These are phyloP conservation scores for Penicillium canariense DNA, from an alignment of 495 filamentous ascomycete genomes.

Conservation along the genomic window DNA sequence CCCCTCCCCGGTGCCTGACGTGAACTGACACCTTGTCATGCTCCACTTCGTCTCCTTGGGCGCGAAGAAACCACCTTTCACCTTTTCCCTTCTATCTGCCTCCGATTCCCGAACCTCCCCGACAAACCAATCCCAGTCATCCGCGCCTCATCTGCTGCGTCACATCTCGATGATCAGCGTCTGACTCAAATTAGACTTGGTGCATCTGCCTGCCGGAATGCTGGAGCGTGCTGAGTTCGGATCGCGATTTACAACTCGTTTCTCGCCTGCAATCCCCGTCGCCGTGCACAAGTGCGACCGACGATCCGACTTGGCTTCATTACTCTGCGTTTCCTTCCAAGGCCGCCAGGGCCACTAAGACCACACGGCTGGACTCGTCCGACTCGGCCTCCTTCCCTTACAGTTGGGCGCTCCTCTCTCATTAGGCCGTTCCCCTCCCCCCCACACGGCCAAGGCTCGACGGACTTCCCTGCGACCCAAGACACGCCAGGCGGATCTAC, in stretches of 20 bases:
- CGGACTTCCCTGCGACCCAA: not conserved
- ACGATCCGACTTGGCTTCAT: slow-evolving; percentile 30
- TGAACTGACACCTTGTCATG: not conserved
- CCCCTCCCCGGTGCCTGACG: not conserved
- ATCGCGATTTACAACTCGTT: slow-evolving; percentile 18
- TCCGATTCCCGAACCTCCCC: not conserved
- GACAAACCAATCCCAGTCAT: not conserved
- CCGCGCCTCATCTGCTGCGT: not conserved
- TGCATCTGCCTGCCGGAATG: slow-evolving; percentile 15
- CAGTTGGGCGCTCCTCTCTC: slow-evolving; percentile 11
- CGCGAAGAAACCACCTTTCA: not conserved
- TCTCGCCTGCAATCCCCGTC: slow-evolving; percentile 25
- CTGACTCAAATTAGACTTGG: slow-evolving; percentile 2
- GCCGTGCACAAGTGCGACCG: slow-evolving; percentile 43
- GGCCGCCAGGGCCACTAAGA: not conserved
- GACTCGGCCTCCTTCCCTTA: slow-evolving; percentile 13
- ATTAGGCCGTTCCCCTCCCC: not conserved
- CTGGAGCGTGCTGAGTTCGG: slow-evolving; percentile 22
- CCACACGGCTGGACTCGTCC: not conserved
- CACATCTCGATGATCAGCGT: not conserved
- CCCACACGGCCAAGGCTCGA: not conserved
- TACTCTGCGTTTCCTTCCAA: slow-evolving; percentile 2
- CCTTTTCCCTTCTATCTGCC: not conserved
- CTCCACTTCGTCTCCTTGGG: not conserved
- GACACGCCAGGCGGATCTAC: slow-evolving; percentile 22